phyloP scores from a whole-genome alignment of 805 yeast species.

The Kluyveromyces nonfermentans region DNA sequence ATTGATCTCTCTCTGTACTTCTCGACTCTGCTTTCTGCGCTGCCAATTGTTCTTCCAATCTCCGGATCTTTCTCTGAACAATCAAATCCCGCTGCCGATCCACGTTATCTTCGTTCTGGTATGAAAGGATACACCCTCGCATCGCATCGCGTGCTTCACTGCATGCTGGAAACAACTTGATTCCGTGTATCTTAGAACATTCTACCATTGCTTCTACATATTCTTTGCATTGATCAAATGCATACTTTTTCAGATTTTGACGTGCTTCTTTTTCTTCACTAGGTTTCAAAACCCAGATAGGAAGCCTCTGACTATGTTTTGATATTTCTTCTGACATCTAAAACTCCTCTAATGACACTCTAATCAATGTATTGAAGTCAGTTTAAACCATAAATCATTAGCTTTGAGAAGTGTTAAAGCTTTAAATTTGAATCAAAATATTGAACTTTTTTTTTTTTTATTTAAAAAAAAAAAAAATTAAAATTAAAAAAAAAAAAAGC shows the following conservation, averaged over 20 bases:
- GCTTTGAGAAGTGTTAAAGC: no score
- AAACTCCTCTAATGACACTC: background rate
- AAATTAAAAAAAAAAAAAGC: no score
- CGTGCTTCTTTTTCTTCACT: conserved; percentile 66
- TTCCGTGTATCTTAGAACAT: conserved; percentile 55
- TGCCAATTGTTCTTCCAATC: conserved; percentile 22
- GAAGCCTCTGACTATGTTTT: conserved; percentile 34
- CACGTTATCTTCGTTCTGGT: conserved; percentile 48
- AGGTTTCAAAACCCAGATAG: conserved; percentile 70
- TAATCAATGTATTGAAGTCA: background rate
- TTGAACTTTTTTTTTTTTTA: no score
- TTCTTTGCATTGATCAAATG: conserved; percentile 60
- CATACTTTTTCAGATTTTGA: conserved; percentile 56
- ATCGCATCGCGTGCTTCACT: conserved; percentile 46
- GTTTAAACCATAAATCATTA: no score
- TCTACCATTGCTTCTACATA: conserved; percentile 56
- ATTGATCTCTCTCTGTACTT: background rate
- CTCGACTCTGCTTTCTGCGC: conserved; percentile 1
- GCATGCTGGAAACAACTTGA: conserved; percentile 61
- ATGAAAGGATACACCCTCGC: conserved; percentile 51
- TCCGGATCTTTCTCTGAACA: conserved; percentile 46
- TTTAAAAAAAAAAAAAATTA: no score
- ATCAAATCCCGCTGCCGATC: conserved; percentile 61
- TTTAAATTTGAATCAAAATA: background rate
- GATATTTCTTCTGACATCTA: background rate